phyloP scores from a whole-genome alignment of 2,329 filamentous ascomycete species.

The Juglanconis oblonga region DNA sequence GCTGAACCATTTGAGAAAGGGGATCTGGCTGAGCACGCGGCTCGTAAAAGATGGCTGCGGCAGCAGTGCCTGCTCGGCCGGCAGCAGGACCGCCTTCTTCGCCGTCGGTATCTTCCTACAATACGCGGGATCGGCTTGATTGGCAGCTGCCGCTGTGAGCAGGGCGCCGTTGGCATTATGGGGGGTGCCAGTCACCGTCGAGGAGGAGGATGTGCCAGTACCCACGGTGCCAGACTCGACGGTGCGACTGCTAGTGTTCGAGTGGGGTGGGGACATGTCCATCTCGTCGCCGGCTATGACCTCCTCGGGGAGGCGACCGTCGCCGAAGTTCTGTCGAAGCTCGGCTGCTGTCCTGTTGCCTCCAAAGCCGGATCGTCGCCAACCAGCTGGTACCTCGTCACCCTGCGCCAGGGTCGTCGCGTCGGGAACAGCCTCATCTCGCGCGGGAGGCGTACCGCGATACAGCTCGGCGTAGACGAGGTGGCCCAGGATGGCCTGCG shows the following conservation, averaged over 20 bases:
- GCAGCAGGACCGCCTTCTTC: slow-evolving; percentile 61
- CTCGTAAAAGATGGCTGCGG: slow-evolving; percentile 65
- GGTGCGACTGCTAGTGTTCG: slow-evolving; percentile 52
- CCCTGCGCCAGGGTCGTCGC: slow-evolving; percentile 35
- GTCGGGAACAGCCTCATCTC: slow-evolving; percentile 62
- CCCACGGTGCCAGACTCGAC: slow-evolving; percentile 55
- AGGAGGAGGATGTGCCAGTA: slow-evolving; percentile 40
- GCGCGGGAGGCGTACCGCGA: slow-evolving; percentile 58
- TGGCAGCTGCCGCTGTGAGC: slow-evolving; percentile 18
- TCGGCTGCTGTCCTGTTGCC: slow-evolving; percentile 19
- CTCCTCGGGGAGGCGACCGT: slow-evolving; percentile 30
- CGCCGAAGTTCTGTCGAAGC: slow-evolving; percentile 33
- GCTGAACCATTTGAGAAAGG: slow-evolving; percentile 70
- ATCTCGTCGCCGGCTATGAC: slow-evolving; percentile 25
- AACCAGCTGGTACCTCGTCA: slow-evolving; percentile 24
- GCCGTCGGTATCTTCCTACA: slow-evolving; percentile 66
- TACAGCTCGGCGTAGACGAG: slow-evolving; percentile 71
- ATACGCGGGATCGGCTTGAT: slow-evolving; percentile 36
- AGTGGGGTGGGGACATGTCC: slow-evolving; percentile 40
- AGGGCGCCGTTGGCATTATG: slow-evolving; percentile 19
- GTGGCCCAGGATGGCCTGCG: slow-evolving; percentile 68
- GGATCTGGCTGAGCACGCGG: slow-evolving; percentile 62
- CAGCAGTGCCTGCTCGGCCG: slow-evolving; percentile 67
- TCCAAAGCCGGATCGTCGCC: slow-evolving; percentile 18
- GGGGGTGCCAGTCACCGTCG: slow-evolving; percentile 32